Percentiles rank a stretch among this genome's conserved stretches.
phyloP scores from a whole-genome alignment of 192 early-diverging fungal species.

The Coemansia sp. region DNA sequence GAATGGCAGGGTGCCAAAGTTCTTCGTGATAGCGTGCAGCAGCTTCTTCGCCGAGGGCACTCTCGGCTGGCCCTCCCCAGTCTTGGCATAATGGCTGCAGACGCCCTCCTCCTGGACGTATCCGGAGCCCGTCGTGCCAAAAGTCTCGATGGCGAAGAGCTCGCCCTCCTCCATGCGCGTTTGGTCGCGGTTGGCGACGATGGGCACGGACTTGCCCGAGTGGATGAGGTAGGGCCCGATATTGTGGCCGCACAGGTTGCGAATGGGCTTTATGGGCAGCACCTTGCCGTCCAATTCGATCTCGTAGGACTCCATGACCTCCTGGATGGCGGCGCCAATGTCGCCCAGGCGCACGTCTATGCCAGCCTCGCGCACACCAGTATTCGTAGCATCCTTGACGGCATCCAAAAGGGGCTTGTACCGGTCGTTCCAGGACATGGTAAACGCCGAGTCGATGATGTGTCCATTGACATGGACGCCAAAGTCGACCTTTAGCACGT shows the following conservation, averaged over 20 bases:
- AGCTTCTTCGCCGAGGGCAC: conserved; percentile 45
- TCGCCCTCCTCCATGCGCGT: conserved; percentile 97
- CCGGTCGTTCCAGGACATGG: conserved; percentile 86
- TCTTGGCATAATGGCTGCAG: conserved; percentile 87
- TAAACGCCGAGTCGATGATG: conserved; percentile 96
- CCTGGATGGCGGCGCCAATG: conserved; percentile 94
- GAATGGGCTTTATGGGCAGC: conserved; percentile 85
- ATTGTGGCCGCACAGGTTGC: conserved; percentile 96
- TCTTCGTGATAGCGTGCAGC: conserved; percentile 62
- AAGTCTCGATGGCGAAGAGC: conserved; percentile 96
- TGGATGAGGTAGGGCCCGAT: conserved; percentile 93
- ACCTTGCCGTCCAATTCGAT: conserved; percentile 93
- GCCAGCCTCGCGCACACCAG: conserved; percentile 91
- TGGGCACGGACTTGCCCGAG: conserved; percentile 92
- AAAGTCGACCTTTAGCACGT: conserved; percentile 98
- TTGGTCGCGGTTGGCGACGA: conserved; percentile 81
- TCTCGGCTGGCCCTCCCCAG: conserved; percentile 46
- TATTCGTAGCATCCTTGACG: conserved; percentile 94
- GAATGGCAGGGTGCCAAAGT: conserved; percentile 94
- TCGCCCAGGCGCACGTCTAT: conserved; percentile 95
- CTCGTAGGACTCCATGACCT: conserved; percentile 99
- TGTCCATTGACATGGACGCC: conserved; percentile 90
- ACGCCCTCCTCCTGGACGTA: conserved; percentile 88
- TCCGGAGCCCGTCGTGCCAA: conserved; percentile 92
- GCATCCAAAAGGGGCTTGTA: conserved; percentile 86